These are phyloP conservation scores for Carex scoparia DNA, from an alignment of 176 grass and related monocot genomes.

Conservation along the genomic window DNA sequence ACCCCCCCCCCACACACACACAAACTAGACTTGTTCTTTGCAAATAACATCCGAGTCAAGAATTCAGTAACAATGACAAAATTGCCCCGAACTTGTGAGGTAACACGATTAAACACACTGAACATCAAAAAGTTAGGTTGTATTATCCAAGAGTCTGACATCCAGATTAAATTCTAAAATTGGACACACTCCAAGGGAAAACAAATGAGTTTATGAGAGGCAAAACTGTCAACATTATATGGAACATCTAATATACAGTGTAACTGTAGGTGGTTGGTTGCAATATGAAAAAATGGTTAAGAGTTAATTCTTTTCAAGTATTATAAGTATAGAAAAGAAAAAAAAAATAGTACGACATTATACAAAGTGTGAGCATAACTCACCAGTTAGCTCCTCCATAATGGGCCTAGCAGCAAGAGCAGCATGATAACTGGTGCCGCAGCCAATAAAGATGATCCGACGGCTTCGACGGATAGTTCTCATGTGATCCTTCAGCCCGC, in stretches of 20 bases:
- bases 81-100: not conserved
- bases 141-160: not conserved
- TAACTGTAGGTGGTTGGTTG: not conserved
- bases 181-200: not conserved
- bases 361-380: not conserved
- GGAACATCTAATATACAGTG: not conserved
- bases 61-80: not conserved
- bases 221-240: not conserved
- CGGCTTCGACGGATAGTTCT: conserved; percentile 80
- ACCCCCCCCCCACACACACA: too few relatives aligned
- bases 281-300: not conserved
- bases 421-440: conserved; percentile 92
- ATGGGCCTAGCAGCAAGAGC: conserved; percentile 84
- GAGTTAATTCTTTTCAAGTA: not conserved
- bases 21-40: not conserved
- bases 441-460: conserved; percentile 84
- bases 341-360: conserved; percentile 7
- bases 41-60: not conserved
- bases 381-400: conserved; percentile 83
- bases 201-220: not conserved
- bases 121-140: not conserved
- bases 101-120: not conserved
- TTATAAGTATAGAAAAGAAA: not conserved
- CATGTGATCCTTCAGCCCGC: conserved; percentile 79
- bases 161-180: not conserved